phyloP scores from a whole-genome alignment of 139 green algal genomes.

The Coccomyxa sp. region DNA sequence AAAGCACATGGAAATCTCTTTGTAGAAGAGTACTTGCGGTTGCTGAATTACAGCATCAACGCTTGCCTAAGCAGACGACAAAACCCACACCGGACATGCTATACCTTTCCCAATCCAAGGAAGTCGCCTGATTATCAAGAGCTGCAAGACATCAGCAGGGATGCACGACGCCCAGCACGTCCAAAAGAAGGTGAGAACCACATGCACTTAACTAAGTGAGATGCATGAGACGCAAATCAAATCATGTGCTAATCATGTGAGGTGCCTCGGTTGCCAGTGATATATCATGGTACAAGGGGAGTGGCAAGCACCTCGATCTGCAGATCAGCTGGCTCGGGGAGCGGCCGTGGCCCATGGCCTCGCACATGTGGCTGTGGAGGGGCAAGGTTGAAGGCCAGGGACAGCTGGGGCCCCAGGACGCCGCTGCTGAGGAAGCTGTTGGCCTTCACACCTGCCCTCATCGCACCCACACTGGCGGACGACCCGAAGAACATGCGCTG shows the following conservation, averaged over 20 bases:
- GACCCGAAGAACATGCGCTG: conserved; percentile 2
- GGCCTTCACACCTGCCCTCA: neutral
- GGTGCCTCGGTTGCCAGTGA: no score
- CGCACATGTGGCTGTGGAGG: neutral
- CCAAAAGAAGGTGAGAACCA: neutral
- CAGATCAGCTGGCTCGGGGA: conserved; percentile 9
- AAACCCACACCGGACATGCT: no score
- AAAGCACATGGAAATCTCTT: neutral
- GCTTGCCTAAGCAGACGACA: no score
- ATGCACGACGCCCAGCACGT: no score
- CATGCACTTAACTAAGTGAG: neutral
- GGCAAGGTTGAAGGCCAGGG: neutral
- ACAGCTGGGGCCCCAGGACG: conserved; percentile 20
- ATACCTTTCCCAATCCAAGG: no score
- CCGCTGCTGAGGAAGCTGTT: conserved; percentile 14
- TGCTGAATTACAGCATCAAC: neutral
- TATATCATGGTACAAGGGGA: no score
- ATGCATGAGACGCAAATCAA: neutral
- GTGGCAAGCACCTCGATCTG: conserved; percentile 8
- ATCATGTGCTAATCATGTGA: neutral
- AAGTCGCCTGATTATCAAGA: no score
- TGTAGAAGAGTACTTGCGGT: neutral
- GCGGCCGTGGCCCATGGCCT: no score
- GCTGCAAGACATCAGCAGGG: no score
- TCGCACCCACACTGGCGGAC: neutral